Evolutionary conservation across 2,329 filamentous ascomycete species (phyloP).

Genomic region (Intubia oerlemansii): DNA sequence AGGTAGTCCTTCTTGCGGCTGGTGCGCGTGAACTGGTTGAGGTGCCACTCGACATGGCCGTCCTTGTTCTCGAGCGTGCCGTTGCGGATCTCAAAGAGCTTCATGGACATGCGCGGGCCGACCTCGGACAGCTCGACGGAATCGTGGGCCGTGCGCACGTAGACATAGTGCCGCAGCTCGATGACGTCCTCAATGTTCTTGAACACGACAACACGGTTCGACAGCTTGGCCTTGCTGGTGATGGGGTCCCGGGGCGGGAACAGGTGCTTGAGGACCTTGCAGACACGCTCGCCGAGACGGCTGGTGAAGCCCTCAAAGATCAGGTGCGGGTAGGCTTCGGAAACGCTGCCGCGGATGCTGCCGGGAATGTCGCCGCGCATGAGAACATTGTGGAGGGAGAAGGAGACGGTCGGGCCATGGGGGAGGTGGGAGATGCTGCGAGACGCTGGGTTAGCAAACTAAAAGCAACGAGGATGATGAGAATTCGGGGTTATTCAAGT

Average conservation of each 20-base stretch:
- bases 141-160: conserved; percentile 64
- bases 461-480: neutral
- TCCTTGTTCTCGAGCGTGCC: conserved; percentile 89
- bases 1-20: conserved; percentile 91
- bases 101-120: conserved; percentile 92
- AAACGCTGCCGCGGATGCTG: conserved; percentile 66
- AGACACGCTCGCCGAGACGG: conserved; percentile 57
- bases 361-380: conserved; percentile 86
- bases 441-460: neutral
- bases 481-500: too few relatives aligned
- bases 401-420: conserved; percentile 70
- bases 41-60: conserved; percentile 88
- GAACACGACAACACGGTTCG: conserved; percentile 78
- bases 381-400: conserved; percentile 75
- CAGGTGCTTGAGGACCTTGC: conserved; percentile 80
- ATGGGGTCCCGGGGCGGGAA: conserved; percentile 74
- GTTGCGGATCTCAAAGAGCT: conserved; percentile 76
- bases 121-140: conserved; percentile 78
- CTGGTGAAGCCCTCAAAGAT: conserved; percentile 90
- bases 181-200: conserved; percentile 88
- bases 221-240: conserved; percentile 52
- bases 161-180: conserved; percentile 76
- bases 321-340: conserved; percentile 80
- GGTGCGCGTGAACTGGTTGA: conserved; percentile 89
- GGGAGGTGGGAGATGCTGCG: conserved; percentile 64